Evolutionary conservation across 208 protist species (phyloP), one percentile per base, ranked within the genome.

Genomic region (Trypanosoma theileri): DNA sequence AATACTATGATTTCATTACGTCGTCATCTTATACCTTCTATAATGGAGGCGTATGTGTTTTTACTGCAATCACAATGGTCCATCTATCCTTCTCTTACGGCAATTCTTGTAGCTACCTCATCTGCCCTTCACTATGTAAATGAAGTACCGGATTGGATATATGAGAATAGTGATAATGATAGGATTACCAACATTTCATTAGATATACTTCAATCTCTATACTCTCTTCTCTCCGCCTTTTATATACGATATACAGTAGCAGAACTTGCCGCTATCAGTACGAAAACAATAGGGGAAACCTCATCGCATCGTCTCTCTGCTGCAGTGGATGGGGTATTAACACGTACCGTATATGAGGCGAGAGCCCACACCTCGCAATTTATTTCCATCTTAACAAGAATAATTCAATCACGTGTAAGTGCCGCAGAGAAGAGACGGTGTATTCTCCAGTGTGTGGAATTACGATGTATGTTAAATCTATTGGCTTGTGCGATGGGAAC

Each of bases 1-100:
- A 35, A 35, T 35, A 35, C 3, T 28, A 28, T 12, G 14, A 3
- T 56, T 21, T 42, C 61, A 19, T 28, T 54, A 24, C 57, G 46
- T 42, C 28, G 7, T n/a, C 28, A 40, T n/a, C 21, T 73, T 59
- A n/a, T 57, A 28, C 40, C 59, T 12, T 66, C 31, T 31, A 42
- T 46, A 42, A 52, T 66, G 9, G 59, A 73, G 35, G 59, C 59
- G 17, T 17, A 66, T 35, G 24, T 42, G 7, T 66, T 66, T 60
- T 24, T 66, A 26, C 44, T 73, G n/a, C 35, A 66, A 2, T 51
- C 48, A 40, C 17, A 59, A 24, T 60, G 58, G 31, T 26, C 56
- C 26, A 3, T 22, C 4, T 31, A 21, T 24, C 50, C 53, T 13
- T 57, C 66, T 40, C 58, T 64, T 13, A 41, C 48, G n/a, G 57